These are phyloP conservation scores for Cercospora janseana DNA, from an alignment of 2,329 filamentous ascomycete genomes.

Conservation along the genomic window DNA sequence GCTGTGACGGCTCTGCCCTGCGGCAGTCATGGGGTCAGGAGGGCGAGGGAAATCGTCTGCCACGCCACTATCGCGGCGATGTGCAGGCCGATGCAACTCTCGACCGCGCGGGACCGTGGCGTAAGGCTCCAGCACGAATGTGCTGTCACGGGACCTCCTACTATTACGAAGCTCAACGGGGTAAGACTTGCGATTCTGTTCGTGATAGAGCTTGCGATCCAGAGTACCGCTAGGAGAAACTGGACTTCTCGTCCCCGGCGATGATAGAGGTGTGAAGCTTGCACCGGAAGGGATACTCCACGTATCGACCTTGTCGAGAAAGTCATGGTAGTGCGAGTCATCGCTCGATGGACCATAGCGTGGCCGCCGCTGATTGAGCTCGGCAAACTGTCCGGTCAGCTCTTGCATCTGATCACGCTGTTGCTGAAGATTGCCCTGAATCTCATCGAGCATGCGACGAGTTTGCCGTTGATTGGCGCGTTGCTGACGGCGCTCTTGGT, in stretches of 20 bases:
- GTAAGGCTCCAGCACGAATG: slow-evolving; percentile 7
- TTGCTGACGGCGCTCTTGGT: slow-evolving; percentile 9
- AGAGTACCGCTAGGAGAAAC: slow-evolving; percentile 3
- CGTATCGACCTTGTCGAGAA: slow-evolving; percentile 9
- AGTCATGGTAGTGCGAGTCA: slow-evolving; percentile 3
- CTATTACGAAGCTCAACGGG: slow-evolving; percentile 3
- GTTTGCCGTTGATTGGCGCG: slow-evolving; percentile 4
- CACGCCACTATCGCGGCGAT: background rate
- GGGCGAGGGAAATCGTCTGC: slow-evolving; percentile 4
- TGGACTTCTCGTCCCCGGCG: slow-evolving; percentile 4
- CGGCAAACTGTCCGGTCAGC: slow-evolving; percentile 7
- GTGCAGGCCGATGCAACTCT: background rate
- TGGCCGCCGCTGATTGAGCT: slow-evolving; percentile 1
- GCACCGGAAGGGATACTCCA: slow-evolving; percentile 9
- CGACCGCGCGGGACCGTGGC: background rate
- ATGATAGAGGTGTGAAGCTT: slow-evolving; percentile 10
- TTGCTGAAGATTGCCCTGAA: slow-evolving; percentile 7
- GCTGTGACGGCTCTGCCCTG: background rate
- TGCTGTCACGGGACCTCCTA: background rate
- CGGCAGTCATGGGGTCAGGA: slow-evolving; percentile 3
- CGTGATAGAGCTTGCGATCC: background rate
- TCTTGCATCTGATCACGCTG: slow-evolving; percentile 9
- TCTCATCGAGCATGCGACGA: slow-evolving; percentile 5
- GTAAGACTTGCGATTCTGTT: slow-evolving; percentile 2
- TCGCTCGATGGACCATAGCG: slow-evolving; percentile 9